Evolutionary conservation across 371 early-diverging fungal species (phyloP).

Genomic region (Zopfochytrium polystomum): DNA sequence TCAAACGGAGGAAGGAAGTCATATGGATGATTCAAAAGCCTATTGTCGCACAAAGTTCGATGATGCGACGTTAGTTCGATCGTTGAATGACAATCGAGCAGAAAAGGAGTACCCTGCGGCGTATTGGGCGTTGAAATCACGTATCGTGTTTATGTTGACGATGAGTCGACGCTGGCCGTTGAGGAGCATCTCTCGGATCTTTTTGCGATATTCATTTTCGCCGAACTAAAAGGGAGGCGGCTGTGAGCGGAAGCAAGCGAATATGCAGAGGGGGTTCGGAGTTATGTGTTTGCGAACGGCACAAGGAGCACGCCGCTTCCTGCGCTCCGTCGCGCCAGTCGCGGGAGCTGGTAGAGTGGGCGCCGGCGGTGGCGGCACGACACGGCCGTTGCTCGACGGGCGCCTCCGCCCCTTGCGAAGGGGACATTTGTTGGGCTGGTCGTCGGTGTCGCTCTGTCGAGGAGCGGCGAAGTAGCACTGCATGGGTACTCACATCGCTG

Average conservation of each 20-base stretch:
- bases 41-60: conserved; percentile 21
- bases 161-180: conserved; percentile 68
- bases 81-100: background rate
- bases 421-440: no score
- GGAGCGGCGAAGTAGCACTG: no score
- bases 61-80: background rate
- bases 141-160: conserved; percentile 84
- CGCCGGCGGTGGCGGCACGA: no score
- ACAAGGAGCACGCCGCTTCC: no score
- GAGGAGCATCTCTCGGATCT: conserved; percentile 66
- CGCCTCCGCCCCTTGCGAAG: no score
- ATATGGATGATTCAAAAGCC: conserved; percentile 71
- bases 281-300: no score
- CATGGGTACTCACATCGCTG: conserved; percentile 35
- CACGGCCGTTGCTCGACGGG: no score
- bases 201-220: conserved; percentile 58
- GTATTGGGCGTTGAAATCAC: conserved; percentile 68
- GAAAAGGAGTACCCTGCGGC: conserved; percentile 57
- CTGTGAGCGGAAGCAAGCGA: no score
- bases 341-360: no score
- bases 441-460: no score
- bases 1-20: conserved; percentile 86
- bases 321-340: no score
- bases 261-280: no score
- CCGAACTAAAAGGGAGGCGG: conserved; percentile 37